Evolutionary conservation across 305 asterid species (phyloP).

Genomic region (Salvia sclarea): DNA sequence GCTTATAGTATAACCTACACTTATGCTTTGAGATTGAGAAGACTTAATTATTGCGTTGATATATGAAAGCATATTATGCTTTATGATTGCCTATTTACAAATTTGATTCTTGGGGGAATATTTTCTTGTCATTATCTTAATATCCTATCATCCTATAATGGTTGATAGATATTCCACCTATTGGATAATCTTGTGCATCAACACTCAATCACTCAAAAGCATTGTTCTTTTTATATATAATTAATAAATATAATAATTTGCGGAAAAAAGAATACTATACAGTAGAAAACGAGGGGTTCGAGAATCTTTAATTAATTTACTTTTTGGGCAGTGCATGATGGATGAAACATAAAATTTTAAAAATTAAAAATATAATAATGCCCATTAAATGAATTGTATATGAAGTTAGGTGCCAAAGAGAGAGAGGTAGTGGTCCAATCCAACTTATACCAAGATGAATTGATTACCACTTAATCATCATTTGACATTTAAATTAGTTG

Average conservation of each 20-base stretch:
- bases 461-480: conserved; percentile 29
- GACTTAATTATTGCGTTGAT: no score
- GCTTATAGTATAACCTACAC: no score
- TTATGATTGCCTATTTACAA: background rate
- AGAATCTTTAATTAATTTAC: background rate
- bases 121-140: background rate
- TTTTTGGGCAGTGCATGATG: background rate
- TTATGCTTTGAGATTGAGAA: no score
- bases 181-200: background rate
- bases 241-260: no score
- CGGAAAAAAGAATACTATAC: background rate
- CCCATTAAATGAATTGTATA: background rate
- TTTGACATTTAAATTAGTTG: conserved; percentile 16
- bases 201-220: background rate
- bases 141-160: background rate
- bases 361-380: background rate
- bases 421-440: conserved; percentile 34
- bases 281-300: background rate
- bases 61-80: background rate
- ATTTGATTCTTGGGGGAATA: background rate
- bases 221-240: no score
- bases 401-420: conserved; percentile 28
- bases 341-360: background rate
- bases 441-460: conserved; percentile 14
- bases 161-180: background rate